phyloP scores from a whole-genome alignment of 106 monocot species.

The Dioscorea alata region DNA sequence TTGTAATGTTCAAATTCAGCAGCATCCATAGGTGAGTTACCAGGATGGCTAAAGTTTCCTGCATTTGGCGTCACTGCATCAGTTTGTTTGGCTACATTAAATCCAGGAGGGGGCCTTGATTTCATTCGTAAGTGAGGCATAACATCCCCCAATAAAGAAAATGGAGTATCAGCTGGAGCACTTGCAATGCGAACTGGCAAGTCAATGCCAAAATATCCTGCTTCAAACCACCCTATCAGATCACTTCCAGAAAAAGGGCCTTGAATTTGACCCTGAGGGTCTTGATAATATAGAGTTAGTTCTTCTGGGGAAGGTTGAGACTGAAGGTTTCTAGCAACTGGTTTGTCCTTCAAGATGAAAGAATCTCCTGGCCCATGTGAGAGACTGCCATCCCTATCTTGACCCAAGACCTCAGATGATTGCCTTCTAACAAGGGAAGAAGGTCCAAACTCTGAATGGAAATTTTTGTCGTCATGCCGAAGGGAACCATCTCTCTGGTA shows the following conservation, averaged over 20 bases:
- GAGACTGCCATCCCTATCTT: constrained; percentile 13
- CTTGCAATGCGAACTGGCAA: constrained; percentile 64
- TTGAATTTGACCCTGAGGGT: constrained; percentile 96
- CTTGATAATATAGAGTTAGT: constrained; percentile 70
- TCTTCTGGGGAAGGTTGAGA: constrained; percentile 63
- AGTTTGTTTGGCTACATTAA: constrained; percentile 39
- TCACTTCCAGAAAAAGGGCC: constrained; percentile 92
- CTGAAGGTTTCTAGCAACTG: constrained; percentile 24
- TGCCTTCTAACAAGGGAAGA: constrained; percentile 24
- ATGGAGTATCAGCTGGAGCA: constrained; percentile 66
- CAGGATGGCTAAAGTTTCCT: constrained; percentile 16
- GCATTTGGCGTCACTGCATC: constrained; percentile 17
- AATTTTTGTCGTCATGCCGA: constrained; percentile 14
- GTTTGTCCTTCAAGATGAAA: constrained; percentile 25
- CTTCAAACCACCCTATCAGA: constrained; percentile 94
- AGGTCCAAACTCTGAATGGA: constrained; percentile 20
- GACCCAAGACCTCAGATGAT: constrained; percentile 24
- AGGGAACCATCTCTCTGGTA: constrained; percentile 22
- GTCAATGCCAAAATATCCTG: constrained; percentile 96
- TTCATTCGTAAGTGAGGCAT: constrained; percentile 89
- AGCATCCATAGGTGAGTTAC: constrained; percentile 20
- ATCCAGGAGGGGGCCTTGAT: constrained; percentile 85
- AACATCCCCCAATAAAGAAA: constrained; percentile 81
- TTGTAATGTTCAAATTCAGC: constrained; percentile 31
- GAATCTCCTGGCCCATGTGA: constrained; percentile 14